Percentiles rank a stretch among this genome's conserved stretches.
phyloP scores from a whole-genome alignment of 83 land plant genomes.

The Larix sibirica region DNA sequence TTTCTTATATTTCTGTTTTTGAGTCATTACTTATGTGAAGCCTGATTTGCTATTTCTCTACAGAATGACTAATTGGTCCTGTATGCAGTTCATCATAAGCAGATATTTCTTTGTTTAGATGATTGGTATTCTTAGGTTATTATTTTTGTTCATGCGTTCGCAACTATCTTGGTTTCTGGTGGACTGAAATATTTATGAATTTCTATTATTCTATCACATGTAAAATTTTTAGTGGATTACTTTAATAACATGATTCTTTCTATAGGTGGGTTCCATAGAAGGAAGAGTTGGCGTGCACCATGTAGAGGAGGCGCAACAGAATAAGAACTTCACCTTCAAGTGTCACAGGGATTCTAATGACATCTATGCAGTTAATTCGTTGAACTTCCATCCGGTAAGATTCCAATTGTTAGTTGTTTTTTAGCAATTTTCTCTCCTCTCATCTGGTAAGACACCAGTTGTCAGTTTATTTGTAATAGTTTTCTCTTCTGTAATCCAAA shows the following conservation, averaged over 20 bases:
- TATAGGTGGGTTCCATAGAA: conserved; percentile 94
- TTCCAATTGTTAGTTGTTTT: conserved; percentile 2
- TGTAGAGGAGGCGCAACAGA: conserved; percentile 84
- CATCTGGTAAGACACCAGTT: neutral
- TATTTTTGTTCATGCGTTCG: neutral
- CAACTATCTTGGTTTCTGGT: neutral
- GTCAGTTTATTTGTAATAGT: neutral
- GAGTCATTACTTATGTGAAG: neutral
- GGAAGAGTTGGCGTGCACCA: conserved; percentile 98
- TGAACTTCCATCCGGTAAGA: conserved; percentile 96
- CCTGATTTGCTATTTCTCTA: neutral
- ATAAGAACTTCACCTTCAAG: conserved; percentile 95
- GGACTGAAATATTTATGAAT: neutral
- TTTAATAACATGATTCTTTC: neutral
- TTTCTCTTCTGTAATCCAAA: neutral
- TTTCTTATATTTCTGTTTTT: neutral
- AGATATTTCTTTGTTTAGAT: neutral
- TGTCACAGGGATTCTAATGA: conserved; percentile 91
- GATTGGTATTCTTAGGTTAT: neutral
- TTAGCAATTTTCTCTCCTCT: neutral
- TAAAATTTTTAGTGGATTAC: neutral
- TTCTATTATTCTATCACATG: neutral
- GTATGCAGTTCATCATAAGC: neutral
- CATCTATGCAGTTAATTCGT: conserved; percentile 87
- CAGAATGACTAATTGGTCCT: neutral